phyloP scores from a whole-genome alignment of 805 yeast genomes.

The Starmerella tilneyi region DNA sequence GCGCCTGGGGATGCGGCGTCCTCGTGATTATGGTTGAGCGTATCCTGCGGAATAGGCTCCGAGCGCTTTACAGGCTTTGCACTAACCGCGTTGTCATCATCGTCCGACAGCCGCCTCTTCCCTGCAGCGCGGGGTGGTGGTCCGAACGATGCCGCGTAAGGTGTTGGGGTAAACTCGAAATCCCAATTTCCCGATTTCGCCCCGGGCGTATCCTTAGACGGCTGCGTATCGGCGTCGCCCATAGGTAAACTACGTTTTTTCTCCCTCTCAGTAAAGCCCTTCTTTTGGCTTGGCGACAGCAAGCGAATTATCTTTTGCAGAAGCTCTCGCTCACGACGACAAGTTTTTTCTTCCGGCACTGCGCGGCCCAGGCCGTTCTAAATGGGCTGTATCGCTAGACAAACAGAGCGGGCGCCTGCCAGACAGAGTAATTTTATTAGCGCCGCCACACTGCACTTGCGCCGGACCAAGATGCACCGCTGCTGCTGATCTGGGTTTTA shows the following conservation, averaged over 20 bases:
- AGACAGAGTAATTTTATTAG: too few relatives aligned
- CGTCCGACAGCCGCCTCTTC: slow-evolving; percentile 1
- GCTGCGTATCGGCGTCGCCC: too few relatives aligned
- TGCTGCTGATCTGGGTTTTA: not conserved
- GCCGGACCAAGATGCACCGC: not conserved
- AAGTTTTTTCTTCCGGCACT: too few relatives aligned
- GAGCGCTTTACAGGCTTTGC: not conserved
- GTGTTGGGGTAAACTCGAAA: slow-evolving; percentile 21
- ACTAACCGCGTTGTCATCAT: not conserved
- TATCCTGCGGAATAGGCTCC: not conserved
- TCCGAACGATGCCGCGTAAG: slow-evolving; percentile 26
- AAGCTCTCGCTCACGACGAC: too few relatives aligned
- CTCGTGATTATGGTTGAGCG: not conserved
- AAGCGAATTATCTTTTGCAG: too few relatives aligned
- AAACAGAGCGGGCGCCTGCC: too few relatives aligned
- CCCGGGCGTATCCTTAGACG: not conserved
- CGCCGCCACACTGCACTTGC: too few relatives aligned
- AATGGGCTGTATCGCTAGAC: too few relatives aligned
- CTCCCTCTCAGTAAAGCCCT: not conserved
- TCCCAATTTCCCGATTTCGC: slow-evolving; percentile 12
- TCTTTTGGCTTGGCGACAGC: too few relatives aligned
- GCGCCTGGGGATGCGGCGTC: too few relatives aligned
- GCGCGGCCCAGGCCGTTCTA: too few relatives aligned
- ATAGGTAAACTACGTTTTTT: not conserved
- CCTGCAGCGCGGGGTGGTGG: slow-evolving; percentile 15